Conservation (phyloP, 1,284 basidiomycete genomes). For the Irpex sp. region DNA sequence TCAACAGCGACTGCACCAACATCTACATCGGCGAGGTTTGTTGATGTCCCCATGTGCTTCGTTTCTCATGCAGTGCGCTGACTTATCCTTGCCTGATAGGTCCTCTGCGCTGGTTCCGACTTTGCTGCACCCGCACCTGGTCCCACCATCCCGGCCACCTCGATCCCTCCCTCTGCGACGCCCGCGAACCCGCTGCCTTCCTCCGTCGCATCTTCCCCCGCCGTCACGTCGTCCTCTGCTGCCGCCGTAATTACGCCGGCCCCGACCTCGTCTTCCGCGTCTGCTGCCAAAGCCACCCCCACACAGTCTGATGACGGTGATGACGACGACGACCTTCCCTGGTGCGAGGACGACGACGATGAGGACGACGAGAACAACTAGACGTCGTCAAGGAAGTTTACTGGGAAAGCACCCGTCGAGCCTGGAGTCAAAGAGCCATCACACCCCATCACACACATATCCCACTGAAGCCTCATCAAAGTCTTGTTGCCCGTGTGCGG, state of each 20-base stretch:
- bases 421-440: background rate
- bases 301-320: constrained; percentile 23
- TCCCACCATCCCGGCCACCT: constrained; percentile 31
- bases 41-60: constrained; percentile 2
- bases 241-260: constrained; percentile 6
- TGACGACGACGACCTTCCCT: constrained; percentile 50
- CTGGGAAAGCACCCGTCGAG: background rate
- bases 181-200: constrained; percentile 31
- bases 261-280: constrained; percentile 13
- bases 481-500: background rate
- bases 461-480: background rate
- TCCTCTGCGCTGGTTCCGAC: constrained; percentile 40
- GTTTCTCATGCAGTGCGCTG: background rate
- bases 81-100: constrained; percentile 30
- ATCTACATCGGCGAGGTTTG: constrained; percentile 66
- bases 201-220: constrained; percentile 16
- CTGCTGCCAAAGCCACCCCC: constrained; percentile 16
- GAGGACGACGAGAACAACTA: constrained; percentile 30
- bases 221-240: constrained; percentile 18
- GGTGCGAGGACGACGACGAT: constrained; percentile 43
- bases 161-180: constrained; percentile 29
- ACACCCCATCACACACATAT: background rate
- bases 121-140: constrained; percentile 34
- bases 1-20: constrained; percentile 53
- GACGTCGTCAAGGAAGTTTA: background rate